Base-by-base conservation (phyloP, 2,329 filamentous ascomycete species). In the Epichloe amarillans region DNA sequence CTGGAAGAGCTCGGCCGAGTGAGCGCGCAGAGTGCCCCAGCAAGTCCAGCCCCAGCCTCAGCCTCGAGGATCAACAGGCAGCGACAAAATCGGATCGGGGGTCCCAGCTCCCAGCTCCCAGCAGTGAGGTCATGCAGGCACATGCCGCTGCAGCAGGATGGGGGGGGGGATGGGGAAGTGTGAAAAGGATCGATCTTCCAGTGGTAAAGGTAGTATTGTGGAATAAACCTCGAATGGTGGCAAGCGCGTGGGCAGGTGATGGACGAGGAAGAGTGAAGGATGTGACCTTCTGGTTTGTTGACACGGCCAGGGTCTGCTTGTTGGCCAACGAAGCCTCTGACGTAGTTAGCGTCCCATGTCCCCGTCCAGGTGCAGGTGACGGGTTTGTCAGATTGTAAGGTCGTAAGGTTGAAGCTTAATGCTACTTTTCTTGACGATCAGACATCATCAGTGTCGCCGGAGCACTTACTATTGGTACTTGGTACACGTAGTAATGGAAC, bases 121-220 rank as follows among this genome's bases (percentile, higher is more conserved):
- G 46, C 12, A 15, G 33, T 49, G 38, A 46, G 49, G 21, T 50
- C 37, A 45, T 36, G 49, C 49, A 47, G 37, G n/a, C 35, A 36
- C 26, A 36, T 39, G 37, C 21, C 35, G 14, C 26, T 49, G 46
- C 26, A 37, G 44, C 44, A 19, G 44, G 30, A 26, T 12, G 30
- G 26, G 35, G 19, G 19, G n/a, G n/a, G 19, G 19, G 19, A 3
- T 19, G 19, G 19, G 11, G 17, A 11, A 46, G 26, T 17, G n/a
- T 21, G 10, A 14, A 21, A 10, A 19, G 11, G 40, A 11, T 17
- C 40, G 40, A 42, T 17, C 17, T 42, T 4, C 19, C 40, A 5
- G 17, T 19, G 10, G 1, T 42, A 17, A 42, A 42, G 15, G 15
- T 21, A 8, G 26, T 30, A 8, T 30, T 30, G 26, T 30, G 26